Base-by-base conservation (phyloP, 1,284 basidiomycete genomes). In the Marasmius sp. region DNA sequence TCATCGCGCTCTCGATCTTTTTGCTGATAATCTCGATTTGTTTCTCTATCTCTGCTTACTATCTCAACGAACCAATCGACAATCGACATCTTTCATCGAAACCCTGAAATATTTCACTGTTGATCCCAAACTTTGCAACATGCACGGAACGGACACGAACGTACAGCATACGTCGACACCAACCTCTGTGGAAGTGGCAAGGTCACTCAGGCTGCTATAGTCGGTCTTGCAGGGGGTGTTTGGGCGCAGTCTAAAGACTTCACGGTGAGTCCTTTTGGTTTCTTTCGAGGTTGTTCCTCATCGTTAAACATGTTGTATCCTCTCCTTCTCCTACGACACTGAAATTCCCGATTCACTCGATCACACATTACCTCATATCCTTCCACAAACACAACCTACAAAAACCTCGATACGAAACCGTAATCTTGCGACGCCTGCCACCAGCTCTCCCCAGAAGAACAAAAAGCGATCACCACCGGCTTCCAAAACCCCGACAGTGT, bases 241-340 rank as follows among this genome's bases (percentile, higher is more conserved):
- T 98, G 96, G 96, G 95, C 94, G 20, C 70, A 83, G 6, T 87
- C 87, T 14, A 12, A 83, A 9, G 91, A 88, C n/a, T 95, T 91
- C 77, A 83, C 73, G 37, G 94, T 97, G 74, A 74, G 89, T 65
- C n/a, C n/a, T n/a, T 54, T 22, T 39, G 6, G 22, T 61, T 75
- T 41, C 38, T 57, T 41, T 39, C 57, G 55, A 39, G 5, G 27
- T 37, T 57, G 34, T 22, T 58, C 16, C 69, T 27, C 22, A 34
- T 4, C 20, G 27, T 33, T 16, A 3, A 2, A 33, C 4, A 22
- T 34, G 2, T 27, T 27, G 27, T 27, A 27, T 5, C 27, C 5
- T 5, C 27, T 27, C 27, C 27, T 27, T 5, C 27, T 27, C 27
- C 27, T 27, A 5, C 27, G 27, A 27, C 27, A 27, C 27, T 27